These are phyloP conservation scores for Pulveroboletus sp. DNA, from an alignment of 1,284 basidiomycete genomes.

Conservation along the genomic window DNA sequence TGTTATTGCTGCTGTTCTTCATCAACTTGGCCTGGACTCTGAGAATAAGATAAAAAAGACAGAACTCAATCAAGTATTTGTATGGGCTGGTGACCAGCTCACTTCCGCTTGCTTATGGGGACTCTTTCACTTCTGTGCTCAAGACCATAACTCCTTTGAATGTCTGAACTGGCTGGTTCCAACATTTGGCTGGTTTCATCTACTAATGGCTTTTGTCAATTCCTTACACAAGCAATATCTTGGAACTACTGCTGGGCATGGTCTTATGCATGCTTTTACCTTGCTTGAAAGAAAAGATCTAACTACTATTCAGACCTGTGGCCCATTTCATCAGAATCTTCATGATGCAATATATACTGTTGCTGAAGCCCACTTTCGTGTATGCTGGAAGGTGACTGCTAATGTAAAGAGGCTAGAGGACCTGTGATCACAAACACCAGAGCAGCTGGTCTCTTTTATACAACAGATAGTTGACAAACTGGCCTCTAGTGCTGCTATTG, in stretches of 20 bases:
- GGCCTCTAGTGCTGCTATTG: background rate
- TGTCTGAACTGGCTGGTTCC: constrained; percentile 25
- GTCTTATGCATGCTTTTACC: constrained; percentile 19
- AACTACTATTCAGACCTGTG: background rate
- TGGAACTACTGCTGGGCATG: constrained; percentile 8
- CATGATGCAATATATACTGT: constrained; percentile 11
- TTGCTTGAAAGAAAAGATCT: constrained; percentile 21
- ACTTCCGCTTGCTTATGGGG: constrained; percentile 21
- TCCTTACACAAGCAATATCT: constrained; percentile 27
- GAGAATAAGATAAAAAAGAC: constrained; percentile 12
- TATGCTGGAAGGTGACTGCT: constrained; percentile 1
- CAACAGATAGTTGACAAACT: constrained; percentile 4
- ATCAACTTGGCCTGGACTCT: constrained; percentile 12
- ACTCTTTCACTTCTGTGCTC: constrained; percentile 18
- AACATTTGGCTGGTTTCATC: constrained; percentile 17
- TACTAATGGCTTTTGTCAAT: constrained; percentile 17
- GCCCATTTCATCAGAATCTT: constrained; percentile 10
- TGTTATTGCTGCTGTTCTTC: constrained; percentile 26
- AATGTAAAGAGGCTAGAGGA: background rate
- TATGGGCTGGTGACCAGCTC: constrained; percentile 29
- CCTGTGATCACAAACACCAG: background rate
- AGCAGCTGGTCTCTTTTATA: no score
- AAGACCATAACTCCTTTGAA: constrained; percentile 26
- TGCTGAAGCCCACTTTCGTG: background rate
- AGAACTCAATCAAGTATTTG: constrained; percentile 1